Base-by-base conservation (phyloP, 345 rosid species). In the Eucalyptus brandiana region DNA sequence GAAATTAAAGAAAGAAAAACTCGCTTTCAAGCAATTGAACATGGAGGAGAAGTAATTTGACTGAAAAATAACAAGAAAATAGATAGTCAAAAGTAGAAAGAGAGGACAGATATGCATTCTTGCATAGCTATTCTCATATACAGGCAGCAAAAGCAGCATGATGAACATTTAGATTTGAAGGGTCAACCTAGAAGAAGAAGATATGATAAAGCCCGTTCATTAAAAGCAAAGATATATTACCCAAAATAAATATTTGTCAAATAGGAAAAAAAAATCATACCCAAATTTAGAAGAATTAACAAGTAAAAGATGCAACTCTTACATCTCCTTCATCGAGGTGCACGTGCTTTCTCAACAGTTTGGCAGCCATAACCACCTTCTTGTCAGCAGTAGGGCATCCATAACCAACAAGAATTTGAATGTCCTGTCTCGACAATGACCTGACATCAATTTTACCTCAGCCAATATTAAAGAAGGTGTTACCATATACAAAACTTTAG, bases 281-380 rank as follows among this genome's bases (percentile, higher is more conserved):
- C 50, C 54, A 86, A 49, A 88, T 65, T 62, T 42, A 28, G 58
- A n/a, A 51, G 40, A 49, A 53, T 40, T 62, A 76, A 21, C 28
- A 37, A 87, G 76, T 58, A 45, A 86, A 34, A 49, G 65, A 91
- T 76, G 47, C 28, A 90, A 88, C 86, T 91, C 99, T 94, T 92
- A 98, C 99, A 95, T 98, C 99, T 92, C 99, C 99, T 98, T 98
- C 99, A 91, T 98, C 97, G 37, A 98, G 96, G 94, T 96, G 99
- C 67, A 92, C 96, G 91, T 92, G 97, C 94, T 98, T 98, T 93
- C 99, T 94, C 90, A 97, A 88, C 58, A 97, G 93, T 87, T 98
- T 97, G 17, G 97, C 96, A 6, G 99, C 97, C 93, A 96, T 95
- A 86, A 94, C 96, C 91, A 97, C 97, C 92, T 94, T 97, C 93